These are phyloP conservation scores for Fusarium acutatum DNA, from an alignment of 2,329 filamentous ascomycete genomes.

Conservation along the genomic window DNA sequence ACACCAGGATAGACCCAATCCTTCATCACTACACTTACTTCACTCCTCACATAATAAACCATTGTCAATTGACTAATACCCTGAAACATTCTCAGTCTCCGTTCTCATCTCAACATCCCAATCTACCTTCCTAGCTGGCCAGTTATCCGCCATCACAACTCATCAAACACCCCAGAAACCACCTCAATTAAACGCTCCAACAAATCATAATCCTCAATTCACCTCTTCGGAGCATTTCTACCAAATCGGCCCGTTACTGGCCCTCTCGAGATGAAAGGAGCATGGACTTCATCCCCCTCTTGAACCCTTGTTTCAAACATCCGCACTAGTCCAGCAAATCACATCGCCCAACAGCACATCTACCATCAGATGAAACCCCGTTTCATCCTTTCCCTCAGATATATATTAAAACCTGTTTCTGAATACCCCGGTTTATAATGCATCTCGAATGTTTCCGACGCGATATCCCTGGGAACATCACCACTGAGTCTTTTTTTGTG, in stretches of 20 bases:
- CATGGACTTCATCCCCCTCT: constrained; percentile 9
- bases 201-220: background rate
- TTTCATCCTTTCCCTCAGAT: constrained; percentile 32
- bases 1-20: background rate
- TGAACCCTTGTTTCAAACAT: constrained; percentile 25
- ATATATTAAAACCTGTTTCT: constrained; percentile 24
- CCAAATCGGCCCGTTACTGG: constrained; percentile 24
- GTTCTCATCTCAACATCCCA: fast-evolving
- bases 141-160: background rate
- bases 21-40: background rate
- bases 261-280: constrained; percentile 29
- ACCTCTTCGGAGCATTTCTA: background rate
- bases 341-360: background rate
- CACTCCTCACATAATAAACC: fast-evolving
- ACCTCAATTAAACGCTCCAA: background rate
- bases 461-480: background rate
- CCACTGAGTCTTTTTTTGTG: background rate
- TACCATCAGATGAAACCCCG: constrained; percentile 7
- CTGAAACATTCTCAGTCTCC: constrained; percentile 6
- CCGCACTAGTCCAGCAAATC: constrained; percentile 21
- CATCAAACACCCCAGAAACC: background rate
- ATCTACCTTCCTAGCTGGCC: background rate
- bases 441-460: constrained; percentile 5
- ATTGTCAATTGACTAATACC: fast-evolving
- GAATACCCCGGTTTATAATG: constrained; percentile 8